Conservation (phyloP, 257 asterid species). For the Rhazya stricta region DNA sequence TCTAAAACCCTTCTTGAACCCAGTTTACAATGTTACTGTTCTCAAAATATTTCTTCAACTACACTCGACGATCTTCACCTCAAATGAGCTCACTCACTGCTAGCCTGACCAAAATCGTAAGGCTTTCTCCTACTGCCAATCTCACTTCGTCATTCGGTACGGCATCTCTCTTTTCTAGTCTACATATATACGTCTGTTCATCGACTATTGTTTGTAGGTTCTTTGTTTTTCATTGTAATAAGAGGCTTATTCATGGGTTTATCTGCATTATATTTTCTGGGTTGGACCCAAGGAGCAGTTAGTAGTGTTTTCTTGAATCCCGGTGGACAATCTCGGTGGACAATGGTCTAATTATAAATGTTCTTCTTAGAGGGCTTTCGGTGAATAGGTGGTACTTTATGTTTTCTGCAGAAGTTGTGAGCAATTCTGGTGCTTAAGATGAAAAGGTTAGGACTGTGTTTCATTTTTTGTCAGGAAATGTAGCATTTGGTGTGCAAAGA, state of each 20-base stretch:
- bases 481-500: constrained; percentile 41
- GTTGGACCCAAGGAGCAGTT: not conserved
- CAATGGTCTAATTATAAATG: not conserved
- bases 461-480: constrained; percentile 9
- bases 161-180: not conserved
- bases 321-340: too few relatives aligned
- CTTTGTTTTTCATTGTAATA: not conserved
- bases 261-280: not conserved
- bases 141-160: constrained; percentile 35
- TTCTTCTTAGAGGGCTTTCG: constrained; percentile 16
- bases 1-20: constrained; percentile 37
- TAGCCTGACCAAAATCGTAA: constrained; percentile 37
- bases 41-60: not conserved
- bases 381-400: constrained; percentile 19
- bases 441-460: not conserved
- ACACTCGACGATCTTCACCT: not conserved
- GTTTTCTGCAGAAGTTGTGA: not conserved
- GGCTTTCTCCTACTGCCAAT: constrained; percentile 24
- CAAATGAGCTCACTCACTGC: constrained; percentile 44
- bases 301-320: not conserved
- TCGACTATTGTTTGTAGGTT: not conserved
- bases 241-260: not conserved
- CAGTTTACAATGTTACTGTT: not conserved
- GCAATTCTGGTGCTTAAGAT: not conserved
- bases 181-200: not conserved